phyloP scores from a whole-genome alignment of 2,329 filamentous ascomycete genomes.

The Chrysosporium keratinophilum region DNA sequence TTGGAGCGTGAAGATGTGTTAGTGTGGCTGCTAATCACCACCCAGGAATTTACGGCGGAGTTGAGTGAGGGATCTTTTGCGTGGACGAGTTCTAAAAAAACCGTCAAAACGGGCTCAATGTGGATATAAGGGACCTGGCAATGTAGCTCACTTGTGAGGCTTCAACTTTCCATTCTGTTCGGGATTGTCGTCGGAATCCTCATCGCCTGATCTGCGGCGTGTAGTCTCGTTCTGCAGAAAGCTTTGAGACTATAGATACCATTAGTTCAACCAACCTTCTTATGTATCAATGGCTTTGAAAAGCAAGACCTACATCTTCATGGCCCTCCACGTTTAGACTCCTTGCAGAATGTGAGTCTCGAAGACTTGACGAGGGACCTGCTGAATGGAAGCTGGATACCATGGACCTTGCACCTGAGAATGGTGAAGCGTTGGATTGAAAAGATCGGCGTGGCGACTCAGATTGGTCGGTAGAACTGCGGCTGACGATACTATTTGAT shows the following conservation, averaged over 20 bases:
- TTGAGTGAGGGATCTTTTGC: conserved; percentile 10
- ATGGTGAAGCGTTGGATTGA: conserved; percentile 30
- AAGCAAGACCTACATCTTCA: conserved; percentile 27
- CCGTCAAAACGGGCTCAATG: background rate
- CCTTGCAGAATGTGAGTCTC: conserved; percentile 28
- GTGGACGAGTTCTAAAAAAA: conserved; percentile 3
- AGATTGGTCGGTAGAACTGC: conserved; percentile 32
- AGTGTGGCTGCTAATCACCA: background rate
- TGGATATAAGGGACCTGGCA: background rate
- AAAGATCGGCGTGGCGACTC: conserved; percentile 29
- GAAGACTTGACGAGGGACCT: background rate
- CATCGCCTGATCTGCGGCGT: conserved; percentile 12
- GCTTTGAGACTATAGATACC: background rate
- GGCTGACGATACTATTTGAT: conserved; percentile 27
- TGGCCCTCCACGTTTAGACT: conserved; percentile 31
- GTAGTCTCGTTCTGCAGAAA: conserved; percentile 24
- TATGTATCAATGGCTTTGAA: background rate
- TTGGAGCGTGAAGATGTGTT: too few species aligned
- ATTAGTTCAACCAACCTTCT: background rate
- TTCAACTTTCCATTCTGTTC: conserved; percentile 15
- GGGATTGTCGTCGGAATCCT: background rate
- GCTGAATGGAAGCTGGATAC: conserved; percentile 22
- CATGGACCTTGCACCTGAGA: conserved; percentile 28
- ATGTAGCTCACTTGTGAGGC: conserved; percentile 26
- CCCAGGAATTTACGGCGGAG: conserved; percentile 11